Base-by-base conservation (phyloP, 495 filamentous ascomycete genomes). In the Cercophora sp. region DNA sequence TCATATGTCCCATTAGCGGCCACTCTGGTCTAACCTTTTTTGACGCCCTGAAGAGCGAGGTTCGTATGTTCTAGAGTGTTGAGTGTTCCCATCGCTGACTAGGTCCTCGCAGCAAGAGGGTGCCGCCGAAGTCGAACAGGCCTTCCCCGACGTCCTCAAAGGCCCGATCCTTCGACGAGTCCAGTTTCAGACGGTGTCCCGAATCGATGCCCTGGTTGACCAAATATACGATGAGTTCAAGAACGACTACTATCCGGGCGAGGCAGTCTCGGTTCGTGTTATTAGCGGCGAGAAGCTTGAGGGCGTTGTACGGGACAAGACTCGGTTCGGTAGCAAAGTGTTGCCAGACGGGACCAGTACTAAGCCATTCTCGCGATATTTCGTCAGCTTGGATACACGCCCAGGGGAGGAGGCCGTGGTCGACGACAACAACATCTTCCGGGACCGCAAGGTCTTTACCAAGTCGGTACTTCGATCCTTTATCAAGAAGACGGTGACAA, bases 1-100 rank as follows among this genome's bases (percentile, higher is more conserved):
- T 97, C 63, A 95, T 92, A 46, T 96, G 92, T 67, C 86, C 93
- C 56, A 92, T 96, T 53, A 96, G 89, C 2, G 93, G 93, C 27
- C 91, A 96, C 68, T 94, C 91, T 23, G 87, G 86, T 23, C 70
- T 96, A 58, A 92, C 78, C n/a, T 97, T 95, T 68, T 96, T 95
- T 52, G 89, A 97, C 48, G 93, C 93, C 3, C 76, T 91, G 13
- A 83, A 88, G 65, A 96, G 91, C 68, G 94, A 98, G 81, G 93
- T 96, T 81, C 34, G 84, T 10, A 20, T 45, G 11, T 22, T n/a
- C n/a, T n/a, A n/a, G n/a, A n/a, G n/a, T n/a, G n/a, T n/a, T n/a
- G n/a, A n/a, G n/a, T n/a, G n/a, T n/a, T n/a, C n/a, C n/a, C n/a
- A n/a, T n/a, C n/a, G n/a, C n/a, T 55, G n/a, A 58, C 54, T 23